These are phyloP conservation scores for Xylariaceae sp. DNA, from an alignment of 2,329 filamentous ascomycete species.

Conservation along the genomic window DNA sequence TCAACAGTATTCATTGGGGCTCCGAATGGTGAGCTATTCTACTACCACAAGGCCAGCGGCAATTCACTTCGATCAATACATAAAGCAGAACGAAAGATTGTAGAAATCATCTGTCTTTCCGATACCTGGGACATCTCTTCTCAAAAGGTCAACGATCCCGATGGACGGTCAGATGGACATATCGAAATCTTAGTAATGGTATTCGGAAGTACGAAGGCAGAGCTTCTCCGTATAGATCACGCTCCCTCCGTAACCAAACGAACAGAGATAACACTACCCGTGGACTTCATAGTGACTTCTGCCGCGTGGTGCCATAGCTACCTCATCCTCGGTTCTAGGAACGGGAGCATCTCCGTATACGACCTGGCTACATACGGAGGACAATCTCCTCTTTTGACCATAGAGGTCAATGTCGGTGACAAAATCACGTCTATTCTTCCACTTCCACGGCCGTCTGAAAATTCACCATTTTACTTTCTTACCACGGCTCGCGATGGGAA, in stretches of 20 bases:
- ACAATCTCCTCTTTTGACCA: slow-evolving; percentile 32
- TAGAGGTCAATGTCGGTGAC: slow-evolving; percentile 48
- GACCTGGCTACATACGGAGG: slow-evolving; percentile 20
- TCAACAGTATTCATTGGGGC: slow-evolving; percentile 46
- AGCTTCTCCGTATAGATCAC: slow-evolving; percentile 39
- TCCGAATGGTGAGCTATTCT: slow-evolving; percentile 45
- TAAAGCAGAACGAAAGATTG: slow-evolving; percentile 45
- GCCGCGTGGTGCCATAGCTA: slow-evolving; percentile 39
- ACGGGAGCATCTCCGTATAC: slow-evolving; percentile 45
- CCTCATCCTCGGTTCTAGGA: slow-evolving; percentile 53
- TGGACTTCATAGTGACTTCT: slow-evolving; percentile 48
- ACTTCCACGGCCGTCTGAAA: slow-evolving; percentile 35
- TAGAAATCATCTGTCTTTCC: slow-evolving; percentile 46
- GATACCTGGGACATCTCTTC: background rate
- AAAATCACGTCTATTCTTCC: slow-evolving; percentile 64
- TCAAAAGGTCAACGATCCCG: slow-evolving; percentile 3
- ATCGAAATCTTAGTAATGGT: slow-evolving; percentile 43
- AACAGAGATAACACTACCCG: slow-evolving; percentile 39
- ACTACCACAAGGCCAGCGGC: slow-evolving; percentile 34
- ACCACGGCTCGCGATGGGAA: slow-evolving; percentile 74
- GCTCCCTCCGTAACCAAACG: slow-evolving; percentile 31
- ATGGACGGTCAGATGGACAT: background rate
- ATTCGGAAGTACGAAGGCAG: slow-evolving; percentile 43
- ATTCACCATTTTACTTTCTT: slow-evolving; percentile 48
- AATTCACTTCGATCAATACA: slow-evolving; percentile 35